Evolutionary conservation across 2,329 filamentous ascomycete genomes (phyloP).

Genomic region (Thermoascus crustaceus): DNA sequence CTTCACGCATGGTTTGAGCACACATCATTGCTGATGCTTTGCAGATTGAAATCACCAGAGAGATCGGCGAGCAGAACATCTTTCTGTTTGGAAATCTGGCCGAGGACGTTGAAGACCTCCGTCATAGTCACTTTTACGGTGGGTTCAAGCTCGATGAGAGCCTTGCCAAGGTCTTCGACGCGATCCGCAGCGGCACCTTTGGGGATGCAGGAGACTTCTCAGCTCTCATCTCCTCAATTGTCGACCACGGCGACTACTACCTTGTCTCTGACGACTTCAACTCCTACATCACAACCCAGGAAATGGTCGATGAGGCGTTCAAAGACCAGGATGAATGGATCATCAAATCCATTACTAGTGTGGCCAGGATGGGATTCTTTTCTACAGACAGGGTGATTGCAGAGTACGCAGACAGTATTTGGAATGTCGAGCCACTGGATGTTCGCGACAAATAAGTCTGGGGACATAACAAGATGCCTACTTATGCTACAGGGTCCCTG

Average conservation of each 20-base stretch:
- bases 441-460: conserved; percentile 31
- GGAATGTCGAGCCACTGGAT: conserved; percentile 81
- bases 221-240: conserved; percentile 75
- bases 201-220: conserved; percentile 70
- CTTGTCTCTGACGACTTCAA: conserved; percentile 96
- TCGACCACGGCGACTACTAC: conserved; percentile 94
- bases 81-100: conserved; percentile 96
- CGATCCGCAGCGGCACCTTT: conserved; percentile 72
- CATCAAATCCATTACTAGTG: conserved; percentile 78
- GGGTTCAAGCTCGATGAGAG: conserved; percentile 67
- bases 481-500: too few relatives aligned
- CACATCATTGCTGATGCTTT: conserved; percentile 1
- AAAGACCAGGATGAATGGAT: conserved; percentile 88
- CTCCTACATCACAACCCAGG: conserved; percentile 86
- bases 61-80: conserved; percentile 94
- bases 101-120: conserved; percentile 93
- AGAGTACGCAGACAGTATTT: conserved; percentile 94
- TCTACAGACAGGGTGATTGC: conserved; percentile 90
- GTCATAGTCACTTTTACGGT: conserved; percentile 80
- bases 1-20: not conserved
- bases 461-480: too few relatives aligned
- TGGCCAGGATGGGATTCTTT: conserved; percentile 96
- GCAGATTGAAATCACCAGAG: conserved; percentile 91
- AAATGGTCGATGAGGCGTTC: conserved; percentile 85
- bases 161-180: conserved; percentile 72